Percentiles rank a stretch among this genome's conserved stretches.
Conservation (phyloP, 1,139 yeast genomes). For the Debaryomycetaceae sp. region DNA sequence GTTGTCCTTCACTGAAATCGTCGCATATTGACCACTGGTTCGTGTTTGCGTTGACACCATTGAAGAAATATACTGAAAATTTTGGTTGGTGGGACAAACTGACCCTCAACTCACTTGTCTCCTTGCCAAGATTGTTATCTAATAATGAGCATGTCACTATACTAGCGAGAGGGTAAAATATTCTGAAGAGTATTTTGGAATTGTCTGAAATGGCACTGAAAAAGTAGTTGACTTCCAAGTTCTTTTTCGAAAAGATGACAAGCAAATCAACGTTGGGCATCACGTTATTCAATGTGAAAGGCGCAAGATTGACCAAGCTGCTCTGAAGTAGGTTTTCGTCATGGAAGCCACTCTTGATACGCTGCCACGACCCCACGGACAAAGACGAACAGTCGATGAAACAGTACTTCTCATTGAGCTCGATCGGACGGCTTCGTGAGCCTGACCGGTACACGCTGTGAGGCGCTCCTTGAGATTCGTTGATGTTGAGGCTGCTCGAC, state of each 20-base stretch:
- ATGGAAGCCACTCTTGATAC: conserved; percentile 62
- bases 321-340: conserved; percentile 36
- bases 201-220: conserved; percentile 66
- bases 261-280: conserved; percentile 68
- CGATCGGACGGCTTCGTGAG: conserved; percentile 39
- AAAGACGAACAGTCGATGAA: conserved; percentile 64
- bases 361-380: conserved; percentile 76
- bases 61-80: conserved; percentile 68
- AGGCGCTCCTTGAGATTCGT: conserved; percentile 7
- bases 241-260: conserved; percentile 64
- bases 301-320: conserved; percentile 59
- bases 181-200: conserved; percentile 64
- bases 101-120: conserved; percentile 49
- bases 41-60: conserved; percentile 45
- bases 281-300: conserved; percentile 55
- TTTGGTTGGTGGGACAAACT: conserved; percentile 60
- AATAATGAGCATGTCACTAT: conserved; percentile 46
- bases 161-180: conserved; percentile 58
- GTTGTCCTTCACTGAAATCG: conserved; percentile 79
- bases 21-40: conserved; percentile 84
- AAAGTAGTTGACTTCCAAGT: conserved; percentile 69
- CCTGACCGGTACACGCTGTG: conserved; percentile 2
- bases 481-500: conserved; percentile 20
- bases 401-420: conserved; percentile 62
- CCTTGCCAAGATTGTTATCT: conserved; percentile 43